Evolutionary conservation across 352 stramenopile genomes (phyloP).

Genomic region (Globisporangium sylvaticum): DNA sequence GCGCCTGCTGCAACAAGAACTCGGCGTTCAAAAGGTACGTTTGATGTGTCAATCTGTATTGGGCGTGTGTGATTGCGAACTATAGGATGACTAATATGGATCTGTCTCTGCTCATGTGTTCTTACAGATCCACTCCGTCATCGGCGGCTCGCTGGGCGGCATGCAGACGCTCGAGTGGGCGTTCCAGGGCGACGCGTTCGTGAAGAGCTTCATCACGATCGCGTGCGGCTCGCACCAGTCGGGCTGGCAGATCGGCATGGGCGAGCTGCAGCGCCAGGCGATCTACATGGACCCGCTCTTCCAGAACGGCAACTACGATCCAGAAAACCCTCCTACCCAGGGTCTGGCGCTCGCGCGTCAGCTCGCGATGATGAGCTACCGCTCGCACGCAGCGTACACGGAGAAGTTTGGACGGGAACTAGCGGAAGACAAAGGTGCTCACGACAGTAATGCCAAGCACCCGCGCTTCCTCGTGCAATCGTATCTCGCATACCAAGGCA

Average conservation of each 20-base stretch:
- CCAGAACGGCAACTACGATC: constrained; percentile 74
- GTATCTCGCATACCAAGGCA: constrained; percentile 90
- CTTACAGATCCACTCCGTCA: constrained; percentile 66
- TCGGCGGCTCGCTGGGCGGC: constrained; percentile 95
- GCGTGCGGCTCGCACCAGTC: constrained; percentile 92
- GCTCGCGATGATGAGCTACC: constrained; percentile 97
- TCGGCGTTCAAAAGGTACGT: constrained; percentile 70
- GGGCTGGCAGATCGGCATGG: constrained; percentile 96
- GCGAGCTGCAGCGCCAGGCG: constrained; percentile 93
- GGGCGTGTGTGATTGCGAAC: not conserved
- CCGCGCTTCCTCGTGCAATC: constrained; percentile 73
- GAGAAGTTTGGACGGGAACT: constrained; percentile 90
- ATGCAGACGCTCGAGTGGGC: constrained; percentile 98
- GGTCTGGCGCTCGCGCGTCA: constrained; percentile 92
- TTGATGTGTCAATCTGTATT: not conserved
- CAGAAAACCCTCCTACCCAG: constrained; percentile 48
- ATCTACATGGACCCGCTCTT: constrained; percentile 95
- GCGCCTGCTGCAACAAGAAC: constrained; percentile 83
- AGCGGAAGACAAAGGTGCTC: constrained; percentile 18
- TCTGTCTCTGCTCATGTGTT: not conserved
- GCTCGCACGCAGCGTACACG: constrained; percentile 88
- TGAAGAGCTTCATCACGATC: constrained; percentile 91
- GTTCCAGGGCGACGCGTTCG: constrained; percentile 80
- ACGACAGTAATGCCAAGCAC: constrained; percentile 18
- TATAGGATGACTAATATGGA: not conserved